Conservation (phyloP, 208 protist species). For the Porcisia hertigi region DNA sequence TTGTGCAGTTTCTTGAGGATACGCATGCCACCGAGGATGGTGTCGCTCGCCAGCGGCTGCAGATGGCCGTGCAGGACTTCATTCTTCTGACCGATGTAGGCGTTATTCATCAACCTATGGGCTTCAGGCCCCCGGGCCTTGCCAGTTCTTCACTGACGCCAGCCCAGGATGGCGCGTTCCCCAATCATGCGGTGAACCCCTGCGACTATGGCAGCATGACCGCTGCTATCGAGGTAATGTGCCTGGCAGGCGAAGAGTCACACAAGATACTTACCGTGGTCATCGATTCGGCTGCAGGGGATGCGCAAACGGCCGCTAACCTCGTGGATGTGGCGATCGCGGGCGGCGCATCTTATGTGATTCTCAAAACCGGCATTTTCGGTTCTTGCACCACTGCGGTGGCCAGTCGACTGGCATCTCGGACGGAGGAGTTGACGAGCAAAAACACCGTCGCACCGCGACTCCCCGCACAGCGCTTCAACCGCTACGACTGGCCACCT, state of each 20-base stretch:
- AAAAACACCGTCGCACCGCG: background rate
- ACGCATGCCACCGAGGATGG: conserved; percentile 58
- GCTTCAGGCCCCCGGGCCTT: background rate
- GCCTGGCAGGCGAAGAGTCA: background rate
- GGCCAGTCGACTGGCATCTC: conserved; percentile 12
- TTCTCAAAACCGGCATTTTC: conserved; percentile 13
- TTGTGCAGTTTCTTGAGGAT: conserved; percentile 69
- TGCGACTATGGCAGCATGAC: conserved; percentile 7
- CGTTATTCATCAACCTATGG: background rate
- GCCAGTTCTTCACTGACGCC: background rate
- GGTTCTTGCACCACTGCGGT: conserved; percentile 6
- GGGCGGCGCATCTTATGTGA: conserved; percentile 9
- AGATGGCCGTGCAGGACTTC: conserved; percentile 33
- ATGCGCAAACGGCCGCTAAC: conserved; percentile 19
- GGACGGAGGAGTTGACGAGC: conserved; percentile 13
- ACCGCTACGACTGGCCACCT: conserved; percentile 4
- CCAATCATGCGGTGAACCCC: conserved; percentile 12
- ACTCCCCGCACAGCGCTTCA: background rate
- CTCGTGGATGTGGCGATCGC: conserved; percentile 30
- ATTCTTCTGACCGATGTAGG: conserved; percentile 20
- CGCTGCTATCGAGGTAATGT: conserved; percentile 5
- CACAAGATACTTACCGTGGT: background rate
- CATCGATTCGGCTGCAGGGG: conserved; percentile 8
- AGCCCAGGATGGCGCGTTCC: conserved; percentile 10
- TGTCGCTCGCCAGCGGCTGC: conserved; percentile 50